Evolutionary conservation across 2,329 filamentous ascomycete species (phyloP).

Genomic region (Thermochaetoides dissita): DNA sequence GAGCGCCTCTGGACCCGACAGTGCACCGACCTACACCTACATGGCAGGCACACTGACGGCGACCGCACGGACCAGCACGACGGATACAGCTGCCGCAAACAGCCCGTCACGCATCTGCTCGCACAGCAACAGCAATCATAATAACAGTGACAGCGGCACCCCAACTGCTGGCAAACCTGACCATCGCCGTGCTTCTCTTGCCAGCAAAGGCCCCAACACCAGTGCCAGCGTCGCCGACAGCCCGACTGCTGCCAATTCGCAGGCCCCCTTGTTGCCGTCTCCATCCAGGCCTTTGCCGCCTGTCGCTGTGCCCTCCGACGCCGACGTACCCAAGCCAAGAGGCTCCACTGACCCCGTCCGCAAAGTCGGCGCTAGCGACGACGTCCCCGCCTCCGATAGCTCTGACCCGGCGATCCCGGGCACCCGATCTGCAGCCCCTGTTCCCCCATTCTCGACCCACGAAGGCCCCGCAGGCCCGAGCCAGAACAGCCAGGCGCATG

Average conservation of each 20-base stretch:
- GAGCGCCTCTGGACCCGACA: neutral
- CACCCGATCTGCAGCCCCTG: constrained; percentile 1
- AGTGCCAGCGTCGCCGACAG: constrained; percentile 22
- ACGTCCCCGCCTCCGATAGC: constrained; percentile 5
- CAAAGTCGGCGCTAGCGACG: constrained; percentile 7
- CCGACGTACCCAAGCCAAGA: neutral
- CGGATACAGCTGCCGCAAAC: neutral
- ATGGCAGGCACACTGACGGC: too few species aligned
- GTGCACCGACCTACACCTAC: neutral
- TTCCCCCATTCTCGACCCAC: neutral
- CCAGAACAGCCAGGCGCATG: constrained; percentile 10
- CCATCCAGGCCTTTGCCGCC: constrained; percentile 1
- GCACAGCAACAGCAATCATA: constrained; percentile 1
- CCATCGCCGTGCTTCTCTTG: too few species aligned
- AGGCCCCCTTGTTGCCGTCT: constrained; percentile 5
- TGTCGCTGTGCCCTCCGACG: neutral
- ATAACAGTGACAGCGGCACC: constrained; percentile 21
- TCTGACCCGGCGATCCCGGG: constrained; percentile 1
- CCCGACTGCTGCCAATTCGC: constrained; percentile 10
- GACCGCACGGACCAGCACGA: neutral
- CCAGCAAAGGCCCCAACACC: too few species aligned
- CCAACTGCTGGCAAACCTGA: constrained; percentile 16
- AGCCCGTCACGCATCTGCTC: neutral
- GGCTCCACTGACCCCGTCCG: constrained; percentile 7
- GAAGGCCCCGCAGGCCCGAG: constrained; percentile 1